Percentiles rank a stretch among this genome's conserved stretches.
phyloP scores from a whole-genome alignment of 2,329 filamentous ascomycete genomes.

The Dactylonectria estremocensis region DNA sequence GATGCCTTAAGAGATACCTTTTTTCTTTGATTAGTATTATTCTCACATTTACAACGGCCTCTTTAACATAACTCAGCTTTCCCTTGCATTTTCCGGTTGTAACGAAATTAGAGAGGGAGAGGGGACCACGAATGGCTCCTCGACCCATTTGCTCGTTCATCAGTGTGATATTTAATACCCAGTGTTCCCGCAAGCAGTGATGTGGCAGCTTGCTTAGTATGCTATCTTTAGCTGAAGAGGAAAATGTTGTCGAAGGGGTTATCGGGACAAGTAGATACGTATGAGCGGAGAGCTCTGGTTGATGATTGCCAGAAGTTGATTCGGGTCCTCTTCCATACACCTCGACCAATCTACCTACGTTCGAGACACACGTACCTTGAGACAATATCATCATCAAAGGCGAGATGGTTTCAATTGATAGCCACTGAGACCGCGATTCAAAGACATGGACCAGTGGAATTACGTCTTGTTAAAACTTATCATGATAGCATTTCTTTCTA shows the following conservation, averaged over 20 bases:
- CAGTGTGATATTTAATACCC: not conserved
- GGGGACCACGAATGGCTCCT: not conserved
- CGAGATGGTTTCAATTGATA: no score
- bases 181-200: not conserved
- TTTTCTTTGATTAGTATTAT: not conserved
- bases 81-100: not conserved
- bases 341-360: no score
- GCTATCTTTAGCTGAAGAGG: no score
- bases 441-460: not conserved
- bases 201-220: no score
- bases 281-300: no score
- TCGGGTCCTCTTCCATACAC: no score
- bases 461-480: conserved; percentile 17
- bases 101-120: not conserved
- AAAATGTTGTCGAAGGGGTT: no score
- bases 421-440: not conserved
- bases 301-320: no score
- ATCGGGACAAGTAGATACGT: no score
- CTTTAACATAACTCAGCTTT: not conserved
- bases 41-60: not conserved
- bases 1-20: conserved; percentile 20
- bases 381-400: no score
- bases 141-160: not conserved
- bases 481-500: conserved; percentile 37
- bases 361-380: no score